Conservation (phyloP, 139 green algal genomes). For the Tetradesmus lagerheimii region DNA sequence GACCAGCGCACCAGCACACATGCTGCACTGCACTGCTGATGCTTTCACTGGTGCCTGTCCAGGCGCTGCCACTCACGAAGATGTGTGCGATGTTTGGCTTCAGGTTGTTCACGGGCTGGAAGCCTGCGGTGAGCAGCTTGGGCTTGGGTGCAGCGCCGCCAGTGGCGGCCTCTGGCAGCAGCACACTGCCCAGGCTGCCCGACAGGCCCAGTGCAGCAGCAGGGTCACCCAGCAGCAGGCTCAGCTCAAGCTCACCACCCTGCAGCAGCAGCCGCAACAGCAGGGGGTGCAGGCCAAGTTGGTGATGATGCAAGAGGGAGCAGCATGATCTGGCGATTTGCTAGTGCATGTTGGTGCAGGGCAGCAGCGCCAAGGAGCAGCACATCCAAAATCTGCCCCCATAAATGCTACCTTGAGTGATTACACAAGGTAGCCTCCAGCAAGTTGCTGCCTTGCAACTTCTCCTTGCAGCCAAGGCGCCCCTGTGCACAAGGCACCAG, state of each 20-base stretch:
- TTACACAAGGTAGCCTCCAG: too few relatives aligned
- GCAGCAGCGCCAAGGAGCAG: too few relatives aligned
- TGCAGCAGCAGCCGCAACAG: constrained; percentile 20
- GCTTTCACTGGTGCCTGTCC: neutral
- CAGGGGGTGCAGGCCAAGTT: neutral
- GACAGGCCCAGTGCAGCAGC: constrained; percentile 23
- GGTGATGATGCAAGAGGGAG: too few relatives aligned
- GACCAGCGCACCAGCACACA: too few relatives aligned
- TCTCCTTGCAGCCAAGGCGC: too few relatives aligned
- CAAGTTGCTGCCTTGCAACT: too few relatives aligned
- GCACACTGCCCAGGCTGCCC: constrained; percentile 48
- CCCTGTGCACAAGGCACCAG: too few relatives aligned
- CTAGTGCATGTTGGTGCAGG: too few relatives aligned
- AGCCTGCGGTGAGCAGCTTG: constrained; percentile 42
- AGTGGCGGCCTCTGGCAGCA: constrained; percentile 44
- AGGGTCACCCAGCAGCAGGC: constrained; percentile 60
- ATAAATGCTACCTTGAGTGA: too few relatives aligned
- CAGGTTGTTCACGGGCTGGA: constrained; percentile 52
- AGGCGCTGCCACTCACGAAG: constrained; percentile 49
- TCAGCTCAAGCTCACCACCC: constrained; percentile 54
- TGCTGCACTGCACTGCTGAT: neutral
- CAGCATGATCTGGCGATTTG: too few relatives aligned
- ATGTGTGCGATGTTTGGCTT: constrained; percentile 66
- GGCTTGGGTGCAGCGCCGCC: constrained; percentile 12
- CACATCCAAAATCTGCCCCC: too few relatives aligned